Conservation (phyloP, 495 filamentous ascomycete genomes). For the Daldinia loculata region DNA sequence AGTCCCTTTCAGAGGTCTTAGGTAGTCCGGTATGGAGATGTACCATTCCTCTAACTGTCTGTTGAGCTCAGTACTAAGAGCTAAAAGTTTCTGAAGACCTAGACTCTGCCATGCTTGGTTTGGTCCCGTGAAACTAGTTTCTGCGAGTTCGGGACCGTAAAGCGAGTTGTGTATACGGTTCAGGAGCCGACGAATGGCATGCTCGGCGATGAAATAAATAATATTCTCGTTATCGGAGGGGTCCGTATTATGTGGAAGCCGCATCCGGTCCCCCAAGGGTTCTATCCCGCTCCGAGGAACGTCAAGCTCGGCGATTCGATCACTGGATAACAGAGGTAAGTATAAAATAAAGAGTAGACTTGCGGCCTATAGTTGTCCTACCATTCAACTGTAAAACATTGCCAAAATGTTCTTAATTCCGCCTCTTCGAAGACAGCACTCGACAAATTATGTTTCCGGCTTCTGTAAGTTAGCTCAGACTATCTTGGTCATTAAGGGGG, state of each 20-base stretch:
- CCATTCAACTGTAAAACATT: slow-evolving; percentile 52
- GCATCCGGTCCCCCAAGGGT: slow-evolving; percentile 47
- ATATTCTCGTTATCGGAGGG: slow-evolving; percentile 46
- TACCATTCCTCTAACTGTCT: slow-evolving; percentile 52
- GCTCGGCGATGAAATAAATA: slow-evolving; percentile 50
- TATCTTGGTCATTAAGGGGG: neutral
- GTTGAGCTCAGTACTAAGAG: slow-evolving; percentile 48
- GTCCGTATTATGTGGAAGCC: slow-evolving; percentile 47
- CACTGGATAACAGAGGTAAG: slow-evolving; percentile 31
- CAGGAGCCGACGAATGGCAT: slow-evolving; percentile 48
- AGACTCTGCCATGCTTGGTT: slow-evolving; percentile 45
- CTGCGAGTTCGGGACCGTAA: slow-evolving; percentile 44
- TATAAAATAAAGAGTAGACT: neutral
- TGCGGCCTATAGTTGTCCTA: slow-evolving; percentile 5
- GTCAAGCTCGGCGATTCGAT: slow-evolving; percentile 49
- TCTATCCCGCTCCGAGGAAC: slow-evolving; percentile 48
- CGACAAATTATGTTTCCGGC: slow-evolving; percentile 35
- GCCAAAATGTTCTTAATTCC: slow-evolving; percentile 48
- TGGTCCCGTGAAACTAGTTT: slow-evolving; percentile 28
- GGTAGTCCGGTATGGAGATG: slow-evolving; percentile 48
- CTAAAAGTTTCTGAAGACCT: slow-evolving; percentile 43
- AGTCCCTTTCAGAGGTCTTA: slow-evolving; percentile 44
- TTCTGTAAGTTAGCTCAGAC: slow-evolving; percentile 27
- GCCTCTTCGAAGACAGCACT: slow-evolving; percentile 44
- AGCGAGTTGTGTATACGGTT: slow-evolving; percentile 53